These are phyloP conservation scores for Rhizopogon sp. DNA, from an alignment of 768 basidiomycete species.

Conservation along the genomic window DNA sequence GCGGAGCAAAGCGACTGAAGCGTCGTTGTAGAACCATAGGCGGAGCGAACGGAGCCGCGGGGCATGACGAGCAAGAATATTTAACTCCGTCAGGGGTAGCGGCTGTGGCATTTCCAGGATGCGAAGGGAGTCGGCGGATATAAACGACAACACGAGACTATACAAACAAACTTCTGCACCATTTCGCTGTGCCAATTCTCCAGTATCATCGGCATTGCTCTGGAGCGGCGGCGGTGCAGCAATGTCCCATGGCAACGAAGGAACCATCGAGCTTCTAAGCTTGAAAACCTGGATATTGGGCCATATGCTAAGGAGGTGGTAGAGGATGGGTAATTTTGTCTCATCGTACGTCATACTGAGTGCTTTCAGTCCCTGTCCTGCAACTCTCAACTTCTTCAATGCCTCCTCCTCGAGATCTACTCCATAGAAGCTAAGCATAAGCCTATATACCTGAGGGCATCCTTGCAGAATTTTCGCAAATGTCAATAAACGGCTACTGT, in stretches of 20 bases:
- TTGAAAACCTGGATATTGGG: constrained; percentile 34
- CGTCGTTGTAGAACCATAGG: constrained; percentile 29
- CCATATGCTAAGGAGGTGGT: constrained; percentile 37
- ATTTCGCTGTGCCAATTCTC: background rate
- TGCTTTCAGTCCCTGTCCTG: constrained; percentile 24
- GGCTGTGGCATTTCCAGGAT: constrained; percentile 37
- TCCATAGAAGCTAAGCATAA: constrained; percentile 17
- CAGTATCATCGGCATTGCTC: background rate
- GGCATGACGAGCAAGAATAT: constrained; percentile 24
- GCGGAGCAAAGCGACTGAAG: constrained; percentile 28
- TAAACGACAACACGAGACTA: constrained; percentile 35
- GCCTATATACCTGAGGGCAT: constrained; percentile 31
- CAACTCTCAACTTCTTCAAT: constrained; percentile 19
- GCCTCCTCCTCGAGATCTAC: constrained; percentile 18
- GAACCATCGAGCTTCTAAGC: constrained; percentile 30
- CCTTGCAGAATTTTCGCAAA: constrained; percentile 15
- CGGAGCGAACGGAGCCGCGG: constrained; percentile 37
- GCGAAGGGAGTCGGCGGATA: constrained; percentile 29
- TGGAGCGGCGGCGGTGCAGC: constrained; percentile 10
- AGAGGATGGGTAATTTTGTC: constrained; percentile 39
- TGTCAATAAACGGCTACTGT: too few species aligned
- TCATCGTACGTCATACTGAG: constrained; percentile 30
- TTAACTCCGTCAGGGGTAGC: constrained; percentile 4
- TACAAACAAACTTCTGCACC: constrained; percentile 26
- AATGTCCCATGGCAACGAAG: constrained; percentile 26